Percentiles rank a stretch among this genome's conserved stretches.
Evolutionary conservation across 1,284 basidiomycete species (phyloP).

Genomic region (Termitomyces sp.): DNA sequence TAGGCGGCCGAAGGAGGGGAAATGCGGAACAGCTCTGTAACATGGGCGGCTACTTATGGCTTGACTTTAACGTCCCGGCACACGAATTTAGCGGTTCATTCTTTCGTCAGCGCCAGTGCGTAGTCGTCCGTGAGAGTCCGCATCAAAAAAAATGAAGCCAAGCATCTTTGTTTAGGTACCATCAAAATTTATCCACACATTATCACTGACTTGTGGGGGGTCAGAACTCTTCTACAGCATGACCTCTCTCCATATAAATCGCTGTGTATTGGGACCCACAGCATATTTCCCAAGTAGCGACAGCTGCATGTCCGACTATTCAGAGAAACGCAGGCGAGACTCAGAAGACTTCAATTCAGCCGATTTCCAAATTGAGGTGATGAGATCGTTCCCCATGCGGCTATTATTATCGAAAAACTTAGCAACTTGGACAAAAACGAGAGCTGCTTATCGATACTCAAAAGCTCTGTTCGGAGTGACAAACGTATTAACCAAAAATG

Average conservation of each 20-base stretch:
- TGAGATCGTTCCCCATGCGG: conserved; percentile 1
- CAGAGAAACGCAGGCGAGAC: not conserved
- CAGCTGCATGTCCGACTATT: not conserved
- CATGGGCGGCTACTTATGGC: not conserved
- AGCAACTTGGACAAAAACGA: not conserved
- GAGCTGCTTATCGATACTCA: not conserved
- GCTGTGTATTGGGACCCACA: not conserved
- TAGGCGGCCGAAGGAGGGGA: not conserved
- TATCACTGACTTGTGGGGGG: not conserved
- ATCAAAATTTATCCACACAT: not conserved
- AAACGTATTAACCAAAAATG: not conserved
- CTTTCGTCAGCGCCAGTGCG: not conserved
- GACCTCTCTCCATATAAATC: not conserved
- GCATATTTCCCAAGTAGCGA: not conserved
- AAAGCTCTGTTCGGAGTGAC: not conserved
- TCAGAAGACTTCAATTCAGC: not conserved
- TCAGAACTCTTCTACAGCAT: not conserved
- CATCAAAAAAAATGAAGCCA: not conserved
- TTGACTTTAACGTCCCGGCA: not conserved
- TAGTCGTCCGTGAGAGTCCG: not conserved
- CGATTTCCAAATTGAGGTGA: not conserved
- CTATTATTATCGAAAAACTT: not conserved
- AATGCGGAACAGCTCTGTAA: not conserved
- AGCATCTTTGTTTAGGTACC: not conserved
- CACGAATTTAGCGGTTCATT: not conserved